A percentile compares a stretch with the other conserved stretches of the same genome.
These are phyloP conservation scores for Candida nitratophila DNA, from an alignment of 805 yeast genomes.

Conservation along the genomic window DNA sequence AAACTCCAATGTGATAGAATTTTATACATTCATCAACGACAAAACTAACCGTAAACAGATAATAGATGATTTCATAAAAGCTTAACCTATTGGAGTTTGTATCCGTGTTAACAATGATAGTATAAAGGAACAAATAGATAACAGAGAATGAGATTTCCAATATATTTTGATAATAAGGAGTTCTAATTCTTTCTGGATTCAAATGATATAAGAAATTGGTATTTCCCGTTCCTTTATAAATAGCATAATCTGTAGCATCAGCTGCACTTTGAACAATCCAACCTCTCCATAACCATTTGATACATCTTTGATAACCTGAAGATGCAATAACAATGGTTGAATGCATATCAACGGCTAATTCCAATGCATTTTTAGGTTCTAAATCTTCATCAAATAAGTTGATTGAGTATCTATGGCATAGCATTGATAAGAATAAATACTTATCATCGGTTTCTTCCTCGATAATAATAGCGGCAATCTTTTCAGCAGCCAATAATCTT, in stretches of 20 bases:
- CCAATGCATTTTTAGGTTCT: conserved; percentile 68
- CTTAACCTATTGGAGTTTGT: conserved; percentile 31
- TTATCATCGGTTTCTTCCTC: conserved; percentile 54
- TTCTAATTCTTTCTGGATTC: conserved; percentile 75
- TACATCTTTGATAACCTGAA: conserved; percentile 77
- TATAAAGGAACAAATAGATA: conserved; percentile 52
- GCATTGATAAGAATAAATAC: conserved; percentile 64
- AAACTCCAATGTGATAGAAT: conserved; percentile 67
- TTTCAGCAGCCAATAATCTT: conserved; percentile 66
- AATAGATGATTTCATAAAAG: conserved; percentile 48
- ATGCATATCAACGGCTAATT: conserved; percentile 82
- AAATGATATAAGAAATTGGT: conserved; percentile 55
- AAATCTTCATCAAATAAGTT: conserved; percentile 55
- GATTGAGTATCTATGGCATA: conserved; percentile 69
- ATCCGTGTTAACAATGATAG: conserved; percentile 57
- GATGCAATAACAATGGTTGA: conserved; percentile 71
- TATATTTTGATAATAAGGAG: conserved; percentile 76
- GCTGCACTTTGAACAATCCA: conserved; percentile 75
- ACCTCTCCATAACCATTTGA: conserved; percentile 90
- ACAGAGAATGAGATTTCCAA: conserved; percentile 64
- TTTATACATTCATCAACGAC: conserved; percentile 62
- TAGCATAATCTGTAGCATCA: conserved; percentile 63
- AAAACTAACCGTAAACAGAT: conserved; percentile 60
- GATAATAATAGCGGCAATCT: conserved; percentile 61
- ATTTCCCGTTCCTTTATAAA: conserved; percentile 55